Conservation (phyloP, 768 basidiomycete genomes). For the Mrakia frigida region DNA sequence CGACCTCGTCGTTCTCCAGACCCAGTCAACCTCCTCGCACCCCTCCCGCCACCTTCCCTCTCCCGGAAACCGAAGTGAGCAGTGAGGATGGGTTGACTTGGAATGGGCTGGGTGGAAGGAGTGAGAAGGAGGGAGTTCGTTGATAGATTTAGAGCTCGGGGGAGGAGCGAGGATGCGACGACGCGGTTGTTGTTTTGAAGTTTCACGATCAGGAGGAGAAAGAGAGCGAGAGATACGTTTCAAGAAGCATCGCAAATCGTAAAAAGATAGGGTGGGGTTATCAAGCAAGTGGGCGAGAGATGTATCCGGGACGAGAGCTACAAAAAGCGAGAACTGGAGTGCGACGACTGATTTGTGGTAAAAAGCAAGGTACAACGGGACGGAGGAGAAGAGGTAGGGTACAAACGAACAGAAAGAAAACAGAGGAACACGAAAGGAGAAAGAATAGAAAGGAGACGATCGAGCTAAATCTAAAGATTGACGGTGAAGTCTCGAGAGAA, state of each 20-base stretch:
- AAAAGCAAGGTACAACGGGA: neutral
- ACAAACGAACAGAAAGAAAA: neutral
- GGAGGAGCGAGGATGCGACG: no score
- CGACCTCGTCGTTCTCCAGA: neutral
- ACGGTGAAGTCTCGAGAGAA: slow-evolving; percentile 13
- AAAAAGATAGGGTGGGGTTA: no score
- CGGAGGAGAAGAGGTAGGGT: neutral
- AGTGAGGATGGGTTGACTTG: neutral
- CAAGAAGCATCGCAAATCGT: no score
- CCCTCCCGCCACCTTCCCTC: slow-evolving; percentile 5
- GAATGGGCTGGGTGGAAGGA: neutral
- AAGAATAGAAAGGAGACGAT: neutral
- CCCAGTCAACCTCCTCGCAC: neutral
- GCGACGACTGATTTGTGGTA: neutral
- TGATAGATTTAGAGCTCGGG: no score
- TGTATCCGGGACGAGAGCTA: neutral
- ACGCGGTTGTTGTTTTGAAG: no score
- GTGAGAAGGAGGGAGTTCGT: neutral
- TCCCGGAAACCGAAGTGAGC: neutral
- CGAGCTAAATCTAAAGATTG: slow-evolving; percentile 1
- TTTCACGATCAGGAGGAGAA: no score
- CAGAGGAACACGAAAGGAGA: neutral
- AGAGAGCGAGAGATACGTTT: no score
- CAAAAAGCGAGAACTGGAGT: neutral
- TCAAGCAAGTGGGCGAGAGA: no score